Evolutionary conservation across 495 filamentous ascomycete genomes (phyloP), one percentile per base, ranked within the genome.

Genomic region (Podospora pseudocomata): DNA sequence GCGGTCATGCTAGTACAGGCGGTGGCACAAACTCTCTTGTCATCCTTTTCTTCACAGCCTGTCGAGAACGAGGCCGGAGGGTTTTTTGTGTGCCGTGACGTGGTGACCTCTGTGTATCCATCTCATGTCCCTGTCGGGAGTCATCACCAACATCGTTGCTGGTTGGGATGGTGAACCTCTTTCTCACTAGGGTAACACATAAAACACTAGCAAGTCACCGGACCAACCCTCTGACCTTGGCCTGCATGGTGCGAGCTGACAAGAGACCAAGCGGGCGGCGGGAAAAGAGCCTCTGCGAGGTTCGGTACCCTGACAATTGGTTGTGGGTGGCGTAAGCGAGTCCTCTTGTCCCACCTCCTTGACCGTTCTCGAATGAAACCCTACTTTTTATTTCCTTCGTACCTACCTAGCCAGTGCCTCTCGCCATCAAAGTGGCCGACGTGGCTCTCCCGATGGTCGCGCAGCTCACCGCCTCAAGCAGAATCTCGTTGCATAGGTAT

Each of bases 11-110:
- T 58, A 23, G 23, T 20, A 58, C 55, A 20, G n/a, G 23, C 16
- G 39, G n/a, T 58, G 55, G 6, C 55, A 58, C 55, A 58, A 58
- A 58, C 55, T 58, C 55, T 19, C 18, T 13, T 58, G 55, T 58
- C n/a, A 19, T 58, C 4, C 55, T n/a, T 15, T 15, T 26, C 6
- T 9, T 26, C 2, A 58, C 6, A 58, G 55, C 5, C 55, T 9
- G n/a, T 20, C 5, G 23, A 18, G 23, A 26, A 58, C 3, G 13
- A 58, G 55, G 7, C 23, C 55, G 18, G 39, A 11, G 39, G 39
- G 6, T 49, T 49, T 49, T 49, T 49, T 49, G 9, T 49, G 39
- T 3, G 9, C 39, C 39, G 39, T 49, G 6, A 23, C 15, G 39
- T 49, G 39, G 39, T 49, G 39, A 16, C 39, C 5, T 49, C 9